Evolutionary conservation across 169 alveolate genomes (phyloP), one percentile per base, ranked within the genome.

Genomic region (Babesia ovata): DNA sequence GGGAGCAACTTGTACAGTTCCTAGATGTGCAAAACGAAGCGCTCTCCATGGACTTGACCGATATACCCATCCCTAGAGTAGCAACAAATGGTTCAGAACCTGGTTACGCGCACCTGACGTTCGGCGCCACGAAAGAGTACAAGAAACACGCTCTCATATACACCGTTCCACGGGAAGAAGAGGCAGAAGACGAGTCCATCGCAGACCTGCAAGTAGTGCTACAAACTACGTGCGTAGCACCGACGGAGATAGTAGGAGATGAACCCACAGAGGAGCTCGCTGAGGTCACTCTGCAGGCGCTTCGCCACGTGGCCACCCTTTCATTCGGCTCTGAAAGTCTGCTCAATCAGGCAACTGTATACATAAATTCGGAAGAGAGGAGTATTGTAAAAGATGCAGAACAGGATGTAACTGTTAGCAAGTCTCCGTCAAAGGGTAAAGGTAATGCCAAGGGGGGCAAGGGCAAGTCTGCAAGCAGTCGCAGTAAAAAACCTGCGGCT

Each of bases 151-250:
- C 26, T 17, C 42, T 67, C 19, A n/a, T 67, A 36, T 53, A 54
- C 56, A 52, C 17, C 33, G 73, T 24, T 21, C 36, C 49, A 28
- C n/a, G 39, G 11, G 71, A 62, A 13, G 58, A 21, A 22, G 71
- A 45, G 16, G 33, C 36, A 17, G 44, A n/a, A 12, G 63, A 49
- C 26, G 75, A 14, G 16, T 26, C n/a, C 7, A 21, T 49, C n/a
- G 57, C 61, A 2, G 52, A 33, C 21, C 9, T 66, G 36, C 63
- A 66, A 22, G 19, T 66, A 11, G 63, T 52, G 4, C 26, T 22
- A 45, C 75, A 67, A 53, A 67, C 76, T 44, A 28, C 76, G 2
- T 67, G 63, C 42, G n/a, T 67, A 21, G 63, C 53, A 39, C 65
- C 63, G 10, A n/a, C 50, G 33, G 66, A 54, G 2, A 17, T 14